Conservation (phyloP, 176 grass and related monocot species). For the Otatea glauca region DNA sequence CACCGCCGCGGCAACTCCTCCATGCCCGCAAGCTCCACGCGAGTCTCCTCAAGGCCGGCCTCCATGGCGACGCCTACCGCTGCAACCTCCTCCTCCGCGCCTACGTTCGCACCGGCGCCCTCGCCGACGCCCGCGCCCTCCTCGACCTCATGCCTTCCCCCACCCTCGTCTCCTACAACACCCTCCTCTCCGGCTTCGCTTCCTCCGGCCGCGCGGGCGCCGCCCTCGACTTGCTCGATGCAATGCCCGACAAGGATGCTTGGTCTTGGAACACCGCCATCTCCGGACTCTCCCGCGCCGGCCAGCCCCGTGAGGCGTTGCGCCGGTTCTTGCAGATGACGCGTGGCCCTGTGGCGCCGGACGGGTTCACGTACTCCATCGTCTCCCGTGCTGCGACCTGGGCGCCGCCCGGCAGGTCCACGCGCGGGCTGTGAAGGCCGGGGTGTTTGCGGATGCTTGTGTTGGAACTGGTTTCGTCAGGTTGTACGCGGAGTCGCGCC, state of each 20-base stretch:
- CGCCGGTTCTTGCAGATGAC: constrained; percentile 18
- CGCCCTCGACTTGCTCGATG: constrained; percentile 10
- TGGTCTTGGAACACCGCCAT: constrained; percentile 31
- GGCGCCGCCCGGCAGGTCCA: constrained; percentile 2
- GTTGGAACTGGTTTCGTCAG: constrained; percentile 20
- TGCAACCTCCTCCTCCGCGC: constrained; percentile 17
- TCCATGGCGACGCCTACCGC: constrained; percentile 24
- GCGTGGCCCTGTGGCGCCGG: constrained; percentile 13
- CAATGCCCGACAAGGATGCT: constrained; percentile 20
- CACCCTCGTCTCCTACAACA: constrained; percentile 25
- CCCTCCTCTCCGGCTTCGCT: constrained; percentile 13
- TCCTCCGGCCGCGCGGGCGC: neutral
- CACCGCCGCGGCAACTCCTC: neutral
- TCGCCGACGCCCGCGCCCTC: neutral
- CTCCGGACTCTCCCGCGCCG: constrained; percentile 15
- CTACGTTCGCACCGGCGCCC: constrained; percentile 15
- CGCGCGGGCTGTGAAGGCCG: constrained; percentile 6
- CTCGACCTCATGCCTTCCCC: constrained; percentile 5
- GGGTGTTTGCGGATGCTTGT: neutral
- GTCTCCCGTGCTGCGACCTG: constrained; percentile 16
- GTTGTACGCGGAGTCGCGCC: constrained; percentile 52
- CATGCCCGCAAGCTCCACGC: constrained; percentile 20
- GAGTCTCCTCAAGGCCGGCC: constrained; percentile 19
- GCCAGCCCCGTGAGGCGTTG: neutral
- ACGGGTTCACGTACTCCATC: constrained; percentile 23